A percentile compares a stretch with the other conserved stretches of the same genome.
Conservation (phyloP, 805 yeast species). For the Myxozyma mucilagina region DNA sequence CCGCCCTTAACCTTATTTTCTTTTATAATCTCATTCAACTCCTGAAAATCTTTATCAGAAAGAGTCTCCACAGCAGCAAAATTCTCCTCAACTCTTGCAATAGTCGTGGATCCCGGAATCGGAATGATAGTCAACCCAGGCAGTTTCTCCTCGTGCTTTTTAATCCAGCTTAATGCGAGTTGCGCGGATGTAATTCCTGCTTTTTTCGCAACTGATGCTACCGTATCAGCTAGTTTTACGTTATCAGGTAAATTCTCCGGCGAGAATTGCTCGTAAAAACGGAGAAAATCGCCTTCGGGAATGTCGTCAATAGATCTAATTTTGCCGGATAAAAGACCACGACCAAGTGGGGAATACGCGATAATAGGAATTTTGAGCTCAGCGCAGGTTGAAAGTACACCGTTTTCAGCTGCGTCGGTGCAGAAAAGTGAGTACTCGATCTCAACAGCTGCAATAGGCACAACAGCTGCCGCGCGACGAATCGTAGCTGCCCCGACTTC, state of each 20-base stretch:
- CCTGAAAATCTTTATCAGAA: conserved; percentile 57
- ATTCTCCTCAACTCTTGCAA: conserved; percentile 62
- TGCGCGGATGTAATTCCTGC: conserved; percentile 60
- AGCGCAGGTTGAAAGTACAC: conserved; percentile 60
- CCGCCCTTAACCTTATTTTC: conserved; percentile 54
- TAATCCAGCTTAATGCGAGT: conserved; percentile 66
- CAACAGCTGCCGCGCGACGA: conserved; percentile 54
- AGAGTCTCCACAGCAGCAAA: conserved; percentile 46
- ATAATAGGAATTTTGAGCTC: conserved; percentile 65
- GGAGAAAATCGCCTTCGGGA: conserved; percentile 58
- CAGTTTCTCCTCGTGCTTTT: conserved; percentile 43
- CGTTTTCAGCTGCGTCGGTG: conserved; percentile 60
- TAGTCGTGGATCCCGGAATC: conserved; percentile 73
- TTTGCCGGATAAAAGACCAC: conserved; percentile 72
- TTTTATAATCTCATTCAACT: conserved; percentile 51
- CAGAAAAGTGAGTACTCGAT: conserved; percentile 73
- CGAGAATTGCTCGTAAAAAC: conserved; percentile 55
- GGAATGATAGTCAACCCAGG: conserved; percentile 63
- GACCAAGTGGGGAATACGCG: conserved; percentile 82
- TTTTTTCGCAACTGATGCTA: conserved; percentile 52
- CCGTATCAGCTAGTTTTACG: conserved; percentile 48
- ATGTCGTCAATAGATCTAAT: conserved; percentile 50
- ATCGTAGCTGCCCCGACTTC: conserved; percentile 70
- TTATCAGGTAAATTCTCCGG: conserved; percentile 60
- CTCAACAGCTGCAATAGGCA: conserved; percentile 68